Evolutionary conservation across 495 filamentous ascomycete species (phyloP).

Genomic region (Cenococcum geophilum): DNA sequence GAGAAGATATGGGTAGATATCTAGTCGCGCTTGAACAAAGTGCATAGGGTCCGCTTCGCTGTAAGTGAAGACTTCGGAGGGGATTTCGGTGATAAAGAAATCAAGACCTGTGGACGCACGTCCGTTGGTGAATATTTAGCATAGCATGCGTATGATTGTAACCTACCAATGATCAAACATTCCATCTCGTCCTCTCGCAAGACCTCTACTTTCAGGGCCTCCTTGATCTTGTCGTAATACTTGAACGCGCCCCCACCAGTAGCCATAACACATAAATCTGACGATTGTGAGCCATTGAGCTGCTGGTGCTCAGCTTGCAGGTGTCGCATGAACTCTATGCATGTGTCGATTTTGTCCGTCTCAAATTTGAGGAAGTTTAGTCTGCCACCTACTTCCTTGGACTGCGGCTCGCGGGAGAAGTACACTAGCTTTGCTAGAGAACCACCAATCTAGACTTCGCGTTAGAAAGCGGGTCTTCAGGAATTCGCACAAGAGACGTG

Average conservation of each 20-base stretch:
- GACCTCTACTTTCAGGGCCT: slow-evolving; percentile 76
- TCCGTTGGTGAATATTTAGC: background rate
- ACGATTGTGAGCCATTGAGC: slow-evolving; percentile 58
- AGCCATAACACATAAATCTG: slow-evolving; percentile 79
- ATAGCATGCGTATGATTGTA: slow-evolving; percentile 1
- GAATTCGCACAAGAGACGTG: slow-evolving; percentile 13
- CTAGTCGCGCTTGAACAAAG: slow-evolving; percentile 59
- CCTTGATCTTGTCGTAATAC: slow-evolving; percentile 83
- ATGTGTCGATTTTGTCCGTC: slow-evolving; percentile 84
- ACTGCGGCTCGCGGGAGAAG: slow-evolving; percentile 77
- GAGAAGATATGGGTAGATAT: slow-evolving; percentile 92
- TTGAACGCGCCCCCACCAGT: slow-evolving; percentile 95
- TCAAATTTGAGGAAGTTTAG: slow-evolving; percentile 94
- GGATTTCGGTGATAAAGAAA: slow-evolving; percentile 98
- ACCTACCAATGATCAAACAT: slow-evolving; percentile 83
- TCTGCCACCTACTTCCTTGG: slow-evolving; percentile 56
- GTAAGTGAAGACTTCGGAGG: slow-evolving; percentile 93
- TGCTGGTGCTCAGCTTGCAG: slow-evolving; percentile 72
- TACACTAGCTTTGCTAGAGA: slow-evolving; percentile 94
- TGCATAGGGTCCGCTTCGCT: slow-evolving; percentile 81
- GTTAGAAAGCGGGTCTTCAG: slow-evolving; percentile 36
- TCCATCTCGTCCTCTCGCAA: slow-evolving; percentile 97
- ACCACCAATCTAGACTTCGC: slow-evolving; percentile 73
- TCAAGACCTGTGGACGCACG: slow-evolving; percentile 60
- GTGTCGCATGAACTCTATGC: slow-evolving; percentile 79